A percentile compares a stretch with the other conserved stretches of the same genome.
phyloP scores from a whole-genome alignment of 371 early-diverging fungal species.

The Choanephora cucurbitarum region DNA sequence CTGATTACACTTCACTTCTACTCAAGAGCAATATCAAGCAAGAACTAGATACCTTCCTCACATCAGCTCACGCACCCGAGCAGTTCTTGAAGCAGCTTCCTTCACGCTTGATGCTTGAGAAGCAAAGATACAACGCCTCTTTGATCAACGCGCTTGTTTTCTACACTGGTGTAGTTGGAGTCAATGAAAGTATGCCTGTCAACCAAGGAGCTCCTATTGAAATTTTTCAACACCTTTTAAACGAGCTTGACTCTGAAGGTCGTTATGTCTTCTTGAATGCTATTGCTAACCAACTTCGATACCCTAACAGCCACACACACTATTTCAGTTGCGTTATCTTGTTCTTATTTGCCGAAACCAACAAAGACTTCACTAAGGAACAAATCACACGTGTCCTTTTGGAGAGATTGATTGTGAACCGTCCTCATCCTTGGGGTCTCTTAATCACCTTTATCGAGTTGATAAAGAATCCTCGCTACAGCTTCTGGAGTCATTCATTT shows the following conservation, averaged over 20 bases:
- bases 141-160: slow-evolving; percentile 88
- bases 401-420: slow-evolving; percentile 94
- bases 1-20: slow-evolving; percentile 76
- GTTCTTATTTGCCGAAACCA: slow-evolving; percentile 85
- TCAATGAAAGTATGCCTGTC: slow-evolving; percentile 62
- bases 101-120: slow-evolving; percentile 12
- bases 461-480: slow-evolving; percentile 89
- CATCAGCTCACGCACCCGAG: background rate
- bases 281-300: slow-evolving; percentile 96
- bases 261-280: slow-evolving; percentile 89
- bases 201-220: slow-evolving; percentile 82
- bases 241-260: slow-evolving; percentile 84
- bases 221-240: slow-evolving; percentile 80
- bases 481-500: slow-evolving; percentile 86
- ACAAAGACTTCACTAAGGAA: slow-evolving; percentile 85
- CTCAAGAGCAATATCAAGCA: slow-evolving; percentile 58
- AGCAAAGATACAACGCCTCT: slow-evolving; percentile 74
- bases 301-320: slow-evolving; percentile 96
- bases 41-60: slow-evolving; percentile 74
- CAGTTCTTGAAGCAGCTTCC: slow-evolving; percentile 6
- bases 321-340: slow-evolving; percentile 89
- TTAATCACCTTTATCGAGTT: slow-evolving; percentile 96
- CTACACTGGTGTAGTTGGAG: slow-evolving; percentile 83
- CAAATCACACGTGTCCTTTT: slow-evolving; percentile 93
- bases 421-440: slow-evolving; percentile 98